Evolutionary conservation across 495 filamentous ascomycete genomes (phyloP), one percentile per base, ranked within the genome.

Genomic region (Penicillium pulvis): DNA sequence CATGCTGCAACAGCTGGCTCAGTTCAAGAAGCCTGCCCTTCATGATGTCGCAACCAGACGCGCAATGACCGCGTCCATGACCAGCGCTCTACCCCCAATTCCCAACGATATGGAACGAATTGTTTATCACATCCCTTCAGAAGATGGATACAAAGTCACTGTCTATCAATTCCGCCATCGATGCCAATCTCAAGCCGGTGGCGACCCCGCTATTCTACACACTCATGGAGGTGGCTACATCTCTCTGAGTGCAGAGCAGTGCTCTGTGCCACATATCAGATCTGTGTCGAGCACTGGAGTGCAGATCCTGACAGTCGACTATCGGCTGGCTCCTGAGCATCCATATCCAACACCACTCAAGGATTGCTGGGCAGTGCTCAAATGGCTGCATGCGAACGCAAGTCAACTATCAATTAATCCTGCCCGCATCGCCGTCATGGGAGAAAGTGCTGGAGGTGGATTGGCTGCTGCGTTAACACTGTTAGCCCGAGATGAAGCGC

Each of bases 401-500:
- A 61, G 60, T 1, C 51, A 63, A 45, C 60, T 82, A 23, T 64
- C 64, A 14, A 70, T 81, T 47, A 82, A 91, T 55, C 82, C 85
- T 0, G 10, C 57, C 4, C 61, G 61, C 20, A 64, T 64, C 36
- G 61, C 61, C 23, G 49, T 57, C 11, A 59, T 56, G 60, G 58
- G 62, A 7, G 82, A 81, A 2, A 86, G 82, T 14, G 87, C 87
- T 3, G 88, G 88, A 5, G 87, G 80, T 1, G 84, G 75, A 48
- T 41, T 82, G 10, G 74, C 78, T 0, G 76, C 79, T 8, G 76
- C 64, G 0, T 51, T 80, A 6, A 68, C 73, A 0, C 43, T 82
- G 9, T 49, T 75, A 35, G 79, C 74, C 19, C 68, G 79, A 17
- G 79, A 81, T 48, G 66, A 71, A 3, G 62, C 59, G 6, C 52